Base-by-base conservation (phyloP, 2,329 filamentous ascomycete genomes). In the Sclerotinia subarctica region DNA sequence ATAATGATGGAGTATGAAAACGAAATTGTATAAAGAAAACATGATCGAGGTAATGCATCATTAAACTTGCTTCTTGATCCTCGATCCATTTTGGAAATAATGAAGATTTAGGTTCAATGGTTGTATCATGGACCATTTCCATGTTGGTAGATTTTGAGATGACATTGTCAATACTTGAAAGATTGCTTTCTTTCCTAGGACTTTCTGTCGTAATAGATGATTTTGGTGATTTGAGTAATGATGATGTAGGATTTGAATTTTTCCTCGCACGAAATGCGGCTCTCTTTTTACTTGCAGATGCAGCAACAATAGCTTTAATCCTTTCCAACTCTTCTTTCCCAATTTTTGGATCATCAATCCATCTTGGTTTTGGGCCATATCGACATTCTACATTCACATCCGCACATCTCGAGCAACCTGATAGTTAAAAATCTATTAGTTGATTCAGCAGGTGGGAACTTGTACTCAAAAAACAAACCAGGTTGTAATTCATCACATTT, bases 401-500 rank as follows among this genome's bases (percentile, higher is more conserved):
- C 15, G 59, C 56, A 65, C 86, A 89, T 69, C 85, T 86, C 17
- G 83, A 83, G 81, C 86, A 60, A 17, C 57, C 57, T 60, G 3
- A 42, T 8, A 29, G 24, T 11, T 26, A 7, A 13, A 32, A 1
- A 10, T n/a, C 29, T 5, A n/a, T 60, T 17, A 17, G 11, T 47
- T 17, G 11, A 5, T 47, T 47, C 26, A 26, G 57, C 11, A 60
- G 17, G 19, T 7, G 21, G 26, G 26, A n/a, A 60, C 26, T 8
- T 15, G 5, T 32, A 15, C 2, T 2, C 19, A 15, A 51, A 59
- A 4, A 29, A 60, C 57, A 5, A 88, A 75, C 81, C 80, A 64
- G 86, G 85, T 65, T 81, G 80, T 72, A 83, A 84, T 78, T 89
- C 86, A 74, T 88, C 86, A 79, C 86, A 89, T 82, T 89, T 89